Base-by-base conservation (phyloP, 2,329 filamentous ascomycete genomes). In the Chrysosporium queenslandicum region DNA sequence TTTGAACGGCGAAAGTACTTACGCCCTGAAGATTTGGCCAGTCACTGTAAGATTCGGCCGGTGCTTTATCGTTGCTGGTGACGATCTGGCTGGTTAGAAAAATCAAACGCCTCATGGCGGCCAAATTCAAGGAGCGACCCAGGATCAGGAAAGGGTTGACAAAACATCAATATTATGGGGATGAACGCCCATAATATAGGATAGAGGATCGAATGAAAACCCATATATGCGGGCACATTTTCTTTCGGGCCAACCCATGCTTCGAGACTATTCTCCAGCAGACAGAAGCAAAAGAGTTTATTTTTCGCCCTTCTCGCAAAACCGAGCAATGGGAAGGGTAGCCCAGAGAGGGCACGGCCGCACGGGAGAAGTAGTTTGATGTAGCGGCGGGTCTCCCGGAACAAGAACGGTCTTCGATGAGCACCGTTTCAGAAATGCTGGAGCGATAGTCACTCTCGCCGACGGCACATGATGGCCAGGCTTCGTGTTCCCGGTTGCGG, bases 21-120 rank as follows among this genome's bases (percentile, higher is more conserved):
- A 77, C 75, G 9, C 76, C 76, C 52, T 71, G 65, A 16, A 72
- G 68, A 55, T 77, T 78, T 2, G 76, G 75, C 75, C 76, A 78
- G 53, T 75, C 68, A 25, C 73, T 68, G 59, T 64, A 71, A 27
- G 55, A 51, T 45, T 54, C 45, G 29, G 32, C 20, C 7, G 49
- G 34, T n/a, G 32, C 37, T 21, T 53, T 48, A 5, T 48, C 32
- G 21, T 32, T 12, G 7, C 37, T 16, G 14, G 37, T 18, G 27
- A 43, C 14, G 8, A 40, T 3, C 20, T 36, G 39, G 27, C 47
- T 20, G 16, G 47, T 25, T 9, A 36, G 23, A 32, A 41, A 23
- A 6, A 41, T n/a, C 36, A 50, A 21, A 21, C 36, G 21, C 20
- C 36, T 49, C 27, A 46, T 25, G 21, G 27, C 4, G 6, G 36